phyloP scores from a whole-genome alignment of 2,329 filamentous ascomycete genomes.

The Ophiostoma pallidulum region DNA sequence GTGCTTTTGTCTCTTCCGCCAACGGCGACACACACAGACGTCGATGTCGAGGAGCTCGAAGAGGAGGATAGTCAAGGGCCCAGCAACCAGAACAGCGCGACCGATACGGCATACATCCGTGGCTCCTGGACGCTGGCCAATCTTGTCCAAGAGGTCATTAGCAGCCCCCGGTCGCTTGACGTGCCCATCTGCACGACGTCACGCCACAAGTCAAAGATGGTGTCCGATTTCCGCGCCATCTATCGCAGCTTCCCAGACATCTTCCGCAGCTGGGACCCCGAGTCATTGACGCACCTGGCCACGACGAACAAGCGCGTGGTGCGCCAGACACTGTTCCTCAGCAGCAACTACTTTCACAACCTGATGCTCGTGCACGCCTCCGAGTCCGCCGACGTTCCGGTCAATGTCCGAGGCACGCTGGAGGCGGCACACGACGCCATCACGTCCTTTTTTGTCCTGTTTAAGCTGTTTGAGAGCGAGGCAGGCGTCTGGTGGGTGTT shows the following conservation, averaged over 20 bases:
- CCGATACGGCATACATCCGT: constrained; percentile 61
- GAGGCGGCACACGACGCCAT: constrained; percentile 71
- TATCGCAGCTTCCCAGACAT: constrained; percentile 63
- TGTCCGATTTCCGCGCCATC: constrained; percentile 60
- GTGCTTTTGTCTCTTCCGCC: constrained; percentile 69
- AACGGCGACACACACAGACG: constrained; percentile 69
- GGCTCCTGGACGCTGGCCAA: constrained; percentile 73
- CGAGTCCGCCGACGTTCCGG: constrained; percentile 52
- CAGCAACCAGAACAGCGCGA: constrained; percentile 51
- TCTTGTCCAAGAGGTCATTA: constrained; percentile 67
- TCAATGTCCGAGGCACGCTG: constrained; percentile 59
- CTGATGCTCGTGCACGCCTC: constrained; percentile 70
- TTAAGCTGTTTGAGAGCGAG: constrained; percentile 57
- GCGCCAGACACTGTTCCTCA: constrained; percentile 66
- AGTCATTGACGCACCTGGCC: constrained; percentile 47
- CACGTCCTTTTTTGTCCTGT: constrained; percentile 64
- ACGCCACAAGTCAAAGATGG: constrained; percentile 58
- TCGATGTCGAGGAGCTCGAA: constrained; percentile 65
- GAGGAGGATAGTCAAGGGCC: constrained; percentile 36
- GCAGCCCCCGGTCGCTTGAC: constrained; percentile 63
- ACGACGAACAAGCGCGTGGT: constrained; percentile 55
- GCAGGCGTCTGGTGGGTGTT: constrained; percentile 79
- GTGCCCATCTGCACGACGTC: constrained; percentile 61
- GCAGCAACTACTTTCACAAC: constrained; percentile 77
- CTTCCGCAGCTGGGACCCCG: constrained; percentile 59